Base-by-base conservation (phyloP, 2,329 filamentous ascomycete species). In the Botryotinia convoluta region DNA sequence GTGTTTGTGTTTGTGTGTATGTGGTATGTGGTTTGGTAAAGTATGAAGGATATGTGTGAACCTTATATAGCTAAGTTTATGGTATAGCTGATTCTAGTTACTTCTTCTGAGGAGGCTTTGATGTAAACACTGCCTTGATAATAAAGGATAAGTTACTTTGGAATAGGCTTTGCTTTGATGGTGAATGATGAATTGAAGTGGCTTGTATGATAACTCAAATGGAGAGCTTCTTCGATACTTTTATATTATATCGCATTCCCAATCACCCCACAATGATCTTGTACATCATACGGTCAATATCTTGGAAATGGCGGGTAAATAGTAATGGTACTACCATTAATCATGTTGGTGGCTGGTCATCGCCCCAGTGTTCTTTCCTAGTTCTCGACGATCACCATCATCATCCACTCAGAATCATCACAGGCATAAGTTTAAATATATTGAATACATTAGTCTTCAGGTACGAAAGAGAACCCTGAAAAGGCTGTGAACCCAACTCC, bases 281-380 rank as follows among this genome's bases (percentile, higher is more conserved):
- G 65, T 59, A 32, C 35, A 42, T 42, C 65, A 42, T 42, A 14
- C 20, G n/a, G 35, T 42, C 18, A 57, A 57, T 68, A 57, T 68
- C 48, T 32, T 68, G 45, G 44, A 68, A 54, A 68, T 32, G 48
- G 65, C 65, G 65, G 48, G 64, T 42, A 68, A 29, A 26, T 37
- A 35, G 37, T 39, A 37, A 61, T 61, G 59, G 35, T 35, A 22
- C 32, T 37, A 39, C 35, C 26, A 57, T n/a, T 5, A 29, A 29
- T n/a, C 64, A 29, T 54, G n/a, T n/a, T 68, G 65, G 65, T 68
- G 65, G 65, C 65, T 68, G 65, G 65, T 57, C 45, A 57, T 69
- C 37, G 45, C 26, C 64, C 16, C 64, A 54, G n/a, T 20, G 18
- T 68, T 54, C 26, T 68, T 57, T 45, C 42, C 12, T 39, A 39